Evolutionary conservation across 2,329 filamentous ascomycete genomes (phyloP).

Genomic region (Beauveria varroae): DNA sequence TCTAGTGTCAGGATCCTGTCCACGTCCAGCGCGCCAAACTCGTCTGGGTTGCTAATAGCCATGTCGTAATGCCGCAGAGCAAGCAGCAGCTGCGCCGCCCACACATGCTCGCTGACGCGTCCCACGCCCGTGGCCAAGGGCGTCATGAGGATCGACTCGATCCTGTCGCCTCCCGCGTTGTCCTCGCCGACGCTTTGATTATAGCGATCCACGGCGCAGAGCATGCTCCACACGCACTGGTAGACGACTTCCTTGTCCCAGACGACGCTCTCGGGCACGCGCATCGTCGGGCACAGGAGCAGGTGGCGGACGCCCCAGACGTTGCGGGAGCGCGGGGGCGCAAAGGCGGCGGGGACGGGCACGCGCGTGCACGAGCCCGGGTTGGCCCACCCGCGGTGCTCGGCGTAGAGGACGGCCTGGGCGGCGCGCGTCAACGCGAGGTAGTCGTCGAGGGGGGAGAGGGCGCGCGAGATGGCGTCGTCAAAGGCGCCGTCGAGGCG

Average conservation of each 20-base stretch:
- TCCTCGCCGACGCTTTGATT: conserved; percentile 24
- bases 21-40: conserved; percentile 30
- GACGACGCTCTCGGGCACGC: conserved; percentile 31
- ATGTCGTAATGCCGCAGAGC: conserved; percentile 45
- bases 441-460: conserved; percentile 38
- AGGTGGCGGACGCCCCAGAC: conserved; percentile 35
- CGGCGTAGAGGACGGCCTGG: conserved; percentile 36
- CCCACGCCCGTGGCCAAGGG: conserved; percentile 44
- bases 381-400: conserved; percentile 42
- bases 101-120: conserved; percentile 34
- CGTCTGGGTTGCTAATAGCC: conserved; percentile 32
- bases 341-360: conserved; percentile 32
- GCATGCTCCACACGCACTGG: conserved; percentile 44
- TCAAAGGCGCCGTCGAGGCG: conserved; percentile 48
- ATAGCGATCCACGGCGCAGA: conserved; percentile 40
- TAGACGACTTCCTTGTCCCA: conserved; percentile 49
- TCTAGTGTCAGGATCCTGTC: conserved; percentile 1
- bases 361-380: conserved; percentile 43
- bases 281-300: conserved; percentile 47
- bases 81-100: conserved; percentile 42
- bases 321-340: conserved; percentile 23
- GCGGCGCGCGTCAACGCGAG: conserved; percentile 37
- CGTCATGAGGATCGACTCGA: conserved; percentile 40
- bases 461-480: conserved; percentile 42
- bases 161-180: conserved; percentile 20